Evolutionary conservation across 805 yeast species (phyloP), one percentile per base, ranked within the genome.

Genomic region (Clavispora fructus): DNA sequence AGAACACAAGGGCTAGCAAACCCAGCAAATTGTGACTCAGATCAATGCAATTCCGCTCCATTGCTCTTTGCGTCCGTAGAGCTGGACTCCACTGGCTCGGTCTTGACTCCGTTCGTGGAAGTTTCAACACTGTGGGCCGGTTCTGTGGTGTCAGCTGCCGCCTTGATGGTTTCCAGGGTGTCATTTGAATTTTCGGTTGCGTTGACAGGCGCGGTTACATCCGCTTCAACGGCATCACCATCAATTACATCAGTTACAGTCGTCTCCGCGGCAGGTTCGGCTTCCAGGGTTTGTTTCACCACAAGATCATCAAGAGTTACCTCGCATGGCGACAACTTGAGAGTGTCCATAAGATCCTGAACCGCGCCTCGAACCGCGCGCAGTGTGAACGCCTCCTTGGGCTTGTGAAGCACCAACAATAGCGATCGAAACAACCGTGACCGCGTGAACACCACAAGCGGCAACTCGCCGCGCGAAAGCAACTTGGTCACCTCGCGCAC

Each of bases 351-450:
- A 7, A 66, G 47, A n/a, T 46, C 45, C 31, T 42, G 48, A 8
- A 64, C 53, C 39, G 51, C 57, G 3, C 33, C 40, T 28, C 60
- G 55, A 12, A 64, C 55, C 17, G 48, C 41, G 6, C 31, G 43
- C 40, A 53, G 38, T 2, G 53, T 51, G 43, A 59, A 57, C 23
- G 37, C 16, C 31, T 59, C 64, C 16, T 47, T 40, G 5, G 68
- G 66, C 47, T 58, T 61, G 48, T 73, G 62, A 43, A 60, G 53
- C 2, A 57, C 54, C 41, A 68, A 49, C 12, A 71, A 60, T 46
- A 71, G 50, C 13, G 62, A 61, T 38, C 69, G 56, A 37, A 62
- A 57, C 33, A 70, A 49, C 39, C 55, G 59, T 33, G 71, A 65
- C 45, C 62, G 67, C 13, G 54, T 46, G 10, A 69, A 50, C 2